Conservation (phyloP, 2,329 filamentous ascomycete species). For the Fusarium denticulatum region DNA sequence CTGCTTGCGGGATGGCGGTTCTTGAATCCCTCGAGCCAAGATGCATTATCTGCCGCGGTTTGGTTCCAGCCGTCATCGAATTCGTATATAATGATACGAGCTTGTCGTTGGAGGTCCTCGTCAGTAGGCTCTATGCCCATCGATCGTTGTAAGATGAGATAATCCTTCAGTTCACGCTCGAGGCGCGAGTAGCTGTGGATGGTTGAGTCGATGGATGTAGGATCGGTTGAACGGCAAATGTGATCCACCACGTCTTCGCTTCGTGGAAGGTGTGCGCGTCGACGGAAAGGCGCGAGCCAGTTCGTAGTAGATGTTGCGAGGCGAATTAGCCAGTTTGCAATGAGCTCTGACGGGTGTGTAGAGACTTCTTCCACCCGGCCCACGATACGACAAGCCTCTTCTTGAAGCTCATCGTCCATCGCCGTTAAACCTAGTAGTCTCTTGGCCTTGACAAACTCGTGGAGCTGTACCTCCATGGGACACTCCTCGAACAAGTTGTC, state of each 20-base stretch:
- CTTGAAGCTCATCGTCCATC: constrained; percentile 68
- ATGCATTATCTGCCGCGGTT: constrained; percentile 66
- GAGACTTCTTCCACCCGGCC: constrained; percentile 65
- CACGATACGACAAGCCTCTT: constrained; percentile 67
- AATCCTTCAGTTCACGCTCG: constrained; percentile 66
- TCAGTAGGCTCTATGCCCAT: constrained; percentile 62
- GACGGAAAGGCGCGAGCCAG: constrained; percentile 68
- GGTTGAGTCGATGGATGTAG: constrained; percentile 66
- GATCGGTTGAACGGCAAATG: constrained; percentile 61
- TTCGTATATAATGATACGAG: constrained; percentile 70
- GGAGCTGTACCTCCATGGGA: constrained; percentile 64
- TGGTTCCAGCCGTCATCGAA: constrained; percentile 72
- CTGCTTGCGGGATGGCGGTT: constrained; percentile 51
- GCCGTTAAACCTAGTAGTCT: constrained; percentile 66
- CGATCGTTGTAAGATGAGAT: constrained; percentile 56
- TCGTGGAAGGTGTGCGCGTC: constrained; percentile 66
- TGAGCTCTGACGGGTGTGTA: constrained; percentile 57
- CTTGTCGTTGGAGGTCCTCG: constrained; percentile 64
- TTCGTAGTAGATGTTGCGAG: constrained; percentile 58
- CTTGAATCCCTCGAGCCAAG: constrained; percentile 65
- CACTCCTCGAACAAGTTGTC: constrained; percentile 66
- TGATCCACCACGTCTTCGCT: constrained; percentile 64
- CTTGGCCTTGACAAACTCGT: constrained; percentile 62
- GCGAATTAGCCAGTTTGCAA: constrained; percentile 67
- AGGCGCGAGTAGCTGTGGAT: constrained; percentile 68